Evolutionary conservation across 2,329 filamentous ascomycete species (phyloP), one percentile per base, ranked within the genome.

Genomic region (Fusarium sp.): DNA sequence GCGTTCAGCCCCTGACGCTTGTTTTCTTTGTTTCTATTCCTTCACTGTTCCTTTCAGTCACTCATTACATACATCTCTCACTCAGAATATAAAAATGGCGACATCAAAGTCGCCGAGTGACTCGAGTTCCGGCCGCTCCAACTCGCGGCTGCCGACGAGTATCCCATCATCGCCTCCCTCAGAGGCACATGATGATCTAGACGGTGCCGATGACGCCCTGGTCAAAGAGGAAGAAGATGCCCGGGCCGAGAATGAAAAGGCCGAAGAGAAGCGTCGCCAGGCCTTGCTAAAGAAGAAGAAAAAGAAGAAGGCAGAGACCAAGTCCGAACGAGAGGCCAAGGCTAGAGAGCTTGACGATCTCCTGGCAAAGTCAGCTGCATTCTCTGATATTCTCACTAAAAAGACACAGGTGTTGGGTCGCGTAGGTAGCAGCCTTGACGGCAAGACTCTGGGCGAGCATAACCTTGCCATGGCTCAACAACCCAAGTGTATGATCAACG

Each of bases 391-490:
- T 11, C 74, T 90, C 2, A 90, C 87, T 0, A 85, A 87, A 56
- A 90, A 89, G 76, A 90, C 88, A 0, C 83, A 88, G 49, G 87
- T 86, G 0, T 79, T 90, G 1, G 88, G 88, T 2, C 83, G 87
- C 3, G 87, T 90, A 0, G 88, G 88, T 4, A 87, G 85, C 5
- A 83, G 84, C 10, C 80, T 90, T 3, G 86, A 89, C 58, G 88
- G 87, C 14, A 84, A 89, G 70, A 80, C 84, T 0, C 77, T 90
- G 0, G 86, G 87, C 7, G 87, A 89, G 63, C 88, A 89, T 55
- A 86, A 94, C 54, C 79, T 97, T 17, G 85, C 89, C 57, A 93
- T 96, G 77, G 95, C 94, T 0, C 85, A 91, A 65, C 96, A 99
- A 75, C 96, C 96, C 0, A 89, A 90, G 67, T 89, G 94, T 60